Evolutionary conservation across 1,284 basidiomycete genomes (phyloP), one percentile per base, ranked within the genome.

Genomic region (Ceratobasidium sp.): DNA sequence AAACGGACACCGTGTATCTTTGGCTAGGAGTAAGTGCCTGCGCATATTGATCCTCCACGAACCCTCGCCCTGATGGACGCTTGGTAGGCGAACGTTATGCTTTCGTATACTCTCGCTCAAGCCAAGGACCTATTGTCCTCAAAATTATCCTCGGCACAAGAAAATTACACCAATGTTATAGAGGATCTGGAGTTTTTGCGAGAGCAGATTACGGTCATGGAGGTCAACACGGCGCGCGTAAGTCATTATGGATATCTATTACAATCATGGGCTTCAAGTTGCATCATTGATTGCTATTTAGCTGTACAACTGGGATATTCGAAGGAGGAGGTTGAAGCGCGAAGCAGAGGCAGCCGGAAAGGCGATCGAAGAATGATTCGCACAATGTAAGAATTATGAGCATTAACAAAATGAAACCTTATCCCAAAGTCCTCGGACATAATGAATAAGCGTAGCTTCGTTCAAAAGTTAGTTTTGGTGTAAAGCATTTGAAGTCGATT

Each of bases 11-110:
- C 0, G 96, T 98, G 10, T 94, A 91, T 75, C 82, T 99, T 34
- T 99, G 96, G 96, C 88, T 99, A 25, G 96, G 97, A 17, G 96
- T 98, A 80, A 79, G 92, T 84, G n/a, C n/a, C n/a, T n/a, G n/a
- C n/a, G n/a, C n/a, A n/a, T 65, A 74, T 45, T 25, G 45, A n/a
- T 20, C 31, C 8, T 42, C 25, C 55, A 10, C 64, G 50, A 40
- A 40, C 7, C 17, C 27, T 40, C 25, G 49, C 52, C 45, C 71
- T 10, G 67, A 20, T 12, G 7, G 55, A 50, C 54, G 74, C 47
- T 22, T 47, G 8, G 13, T 74, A 94, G 96, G 96, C 97, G 43
- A 98, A 98, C 73, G 94, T 96, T 1, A 98, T 99, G 96, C 84
- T 99, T 1, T 92, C 95, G 1, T 99, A 99, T 81, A 92, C 92